phyloP scores from a whole-genome alignment of 805 yeast genomes.

The Starmerella kuoi region DNA sequence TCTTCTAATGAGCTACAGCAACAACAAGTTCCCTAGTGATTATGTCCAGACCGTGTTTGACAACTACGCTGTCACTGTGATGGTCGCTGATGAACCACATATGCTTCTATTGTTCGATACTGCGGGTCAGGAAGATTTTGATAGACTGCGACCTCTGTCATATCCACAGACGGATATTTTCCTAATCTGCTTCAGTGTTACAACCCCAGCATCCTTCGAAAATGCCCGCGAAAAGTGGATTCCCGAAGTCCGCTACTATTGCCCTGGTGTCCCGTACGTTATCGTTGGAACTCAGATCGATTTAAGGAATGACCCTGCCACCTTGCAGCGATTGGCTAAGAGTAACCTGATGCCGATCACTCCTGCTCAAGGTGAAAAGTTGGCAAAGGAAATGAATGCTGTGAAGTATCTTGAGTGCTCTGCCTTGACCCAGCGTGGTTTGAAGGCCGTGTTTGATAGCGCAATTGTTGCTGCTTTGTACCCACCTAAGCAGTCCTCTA shows the following conservation, averaged over 20 bases:
- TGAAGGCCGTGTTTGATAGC: slow-evolving; percentile 96
- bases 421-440: slow-evolving; percentile 91
- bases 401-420: slow-evolving; percentile 97
- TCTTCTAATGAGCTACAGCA: slow-evolving; percentile 86
- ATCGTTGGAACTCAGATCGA: slow-evolving; percentile 96
- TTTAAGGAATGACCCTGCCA: slow-evolving; percentile 83
- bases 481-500: slow-evolving; percentile 54
- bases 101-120: slow-evolving; percentile 96
- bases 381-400: slow-evolving; percentile 88
- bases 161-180: slow-evolving; percentile 97
- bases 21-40: slow-evolving; percentile 94
- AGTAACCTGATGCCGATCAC: slow-evolving; percentile 81
- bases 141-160: slow-evolving; percentile 87
- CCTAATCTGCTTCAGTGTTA: slow-evolving; percentile 88
- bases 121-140: slow-evolving; percentile 99
- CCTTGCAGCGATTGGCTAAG: slow-evolving; percentile 77
- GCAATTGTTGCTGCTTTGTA: slow-evolving; percentile 97
- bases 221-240: slow-evolving; percentile 98
- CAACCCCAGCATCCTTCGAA: slow-evolving; percentile 94
- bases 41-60: slow-evolving; percentile 98
- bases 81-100: slow-evolving; percentile 93
- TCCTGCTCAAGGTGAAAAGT: slow-evolving; percentile 76
- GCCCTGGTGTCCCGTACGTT: slow-evolving; percentile 96
- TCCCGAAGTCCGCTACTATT: slow-evolving; percentile 95
- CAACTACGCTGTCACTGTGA: slow-evolving; percentile 39